Evolutionary conservation across 805 yeast genomes (phyloP).

Genomic region (Candida ipomoeae): DNA sequence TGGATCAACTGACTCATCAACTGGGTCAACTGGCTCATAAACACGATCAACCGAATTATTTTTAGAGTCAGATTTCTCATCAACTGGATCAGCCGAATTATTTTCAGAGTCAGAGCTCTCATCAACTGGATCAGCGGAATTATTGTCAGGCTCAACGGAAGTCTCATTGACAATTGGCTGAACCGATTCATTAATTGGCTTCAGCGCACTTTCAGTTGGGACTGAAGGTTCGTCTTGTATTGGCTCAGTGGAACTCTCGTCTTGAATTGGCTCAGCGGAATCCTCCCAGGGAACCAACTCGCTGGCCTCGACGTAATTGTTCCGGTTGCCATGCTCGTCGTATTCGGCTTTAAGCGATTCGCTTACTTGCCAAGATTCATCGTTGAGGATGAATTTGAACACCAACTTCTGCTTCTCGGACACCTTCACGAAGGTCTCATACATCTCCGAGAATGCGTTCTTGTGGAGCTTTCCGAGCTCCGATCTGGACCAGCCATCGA

Average conservation of each 20-base stretch:
- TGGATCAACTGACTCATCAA: not conserved
- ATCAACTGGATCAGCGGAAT: not conserved
- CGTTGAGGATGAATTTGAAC: conserved; percentile 38
- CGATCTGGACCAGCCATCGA: conserved; percentile 36
- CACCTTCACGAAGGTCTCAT: conserved; percentile 21
- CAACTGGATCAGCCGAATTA: not conserved
- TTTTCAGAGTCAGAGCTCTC: not conserved
- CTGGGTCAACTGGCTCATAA: not conserved
- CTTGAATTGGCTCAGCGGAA: not conserved
- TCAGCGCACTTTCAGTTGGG: not conserved
- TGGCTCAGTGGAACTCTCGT: not conserved
- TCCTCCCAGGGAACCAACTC: conserved; percentile 17
- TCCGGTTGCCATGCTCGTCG: conserved; percentile 35
- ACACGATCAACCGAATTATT: not conserved
- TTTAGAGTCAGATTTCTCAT: not conserved
- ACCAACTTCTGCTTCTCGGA: conserved; percentile 23
- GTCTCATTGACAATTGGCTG: not conserved
- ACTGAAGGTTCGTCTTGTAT: not conserved
- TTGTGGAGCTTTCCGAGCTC: conserved; percentile 13
- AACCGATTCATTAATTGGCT: not conserved
- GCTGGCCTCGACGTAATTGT: conserved; percentile 29
- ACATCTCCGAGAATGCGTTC: conserved; percentile 14
- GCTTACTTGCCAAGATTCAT: conserved; percentile 27
- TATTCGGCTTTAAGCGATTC: conserved; percentile 21
- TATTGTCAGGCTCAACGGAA: not conserved